A percentile compares a stretch with the other conserved stretches of the same genome.
These are phyloP conservation scores for Porodaedalea pini DNA, from an alignment of 1,284 basidiomycete genomes.

Conservation along the genomic window DNA sequence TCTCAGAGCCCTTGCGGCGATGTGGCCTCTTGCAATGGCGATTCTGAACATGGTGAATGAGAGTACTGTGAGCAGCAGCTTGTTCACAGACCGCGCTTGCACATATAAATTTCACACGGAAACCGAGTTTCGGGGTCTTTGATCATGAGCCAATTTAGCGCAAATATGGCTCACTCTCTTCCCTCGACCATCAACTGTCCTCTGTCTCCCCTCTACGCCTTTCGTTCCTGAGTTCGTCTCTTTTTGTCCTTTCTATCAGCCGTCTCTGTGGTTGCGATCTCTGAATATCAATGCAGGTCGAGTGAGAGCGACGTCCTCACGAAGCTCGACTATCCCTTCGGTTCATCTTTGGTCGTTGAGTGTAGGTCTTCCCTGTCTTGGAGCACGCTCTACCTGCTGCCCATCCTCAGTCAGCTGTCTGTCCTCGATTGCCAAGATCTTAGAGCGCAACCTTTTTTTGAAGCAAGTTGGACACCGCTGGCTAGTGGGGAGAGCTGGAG, in stretches of 20 bases:
- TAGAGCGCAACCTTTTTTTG: background rate
- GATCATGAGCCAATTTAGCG: background rate
- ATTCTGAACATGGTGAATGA: conserved; percentile 12
- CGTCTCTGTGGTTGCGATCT: background rate
- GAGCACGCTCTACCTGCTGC: too few relatives aligned
- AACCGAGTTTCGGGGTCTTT: background rate
- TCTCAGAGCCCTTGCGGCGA: background rate
- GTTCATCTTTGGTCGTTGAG: background rate
- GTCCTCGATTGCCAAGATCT: background rate
- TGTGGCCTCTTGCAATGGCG: conserved; percentile 8
- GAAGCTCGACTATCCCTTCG: conserved; percentile 33
- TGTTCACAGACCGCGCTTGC: background rate
- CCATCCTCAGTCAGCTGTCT: too few relatives aligned
- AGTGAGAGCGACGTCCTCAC: conserved; percentile 49
- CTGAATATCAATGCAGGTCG: conserved; percentile 18
- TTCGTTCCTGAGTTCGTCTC: background rate
- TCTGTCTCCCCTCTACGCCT: background rate
- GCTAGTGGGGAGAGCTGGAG: conserved; percentile 5
- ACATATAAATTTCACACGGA: background rate
- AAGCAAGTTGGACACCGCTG: background rate
- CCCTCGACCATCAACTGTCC: background rate
- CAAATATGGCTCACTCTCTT: conserved; percentile 1
- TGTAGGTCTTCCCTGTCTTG: background rate
- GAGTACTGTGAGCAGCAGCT: background rate
- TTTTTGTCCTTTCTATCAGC: background rate